Evolutionary conservation across 1,284 basidiomycete species (phyloP).

Genomic region (Fomitopsis schrenkii): DNA sequence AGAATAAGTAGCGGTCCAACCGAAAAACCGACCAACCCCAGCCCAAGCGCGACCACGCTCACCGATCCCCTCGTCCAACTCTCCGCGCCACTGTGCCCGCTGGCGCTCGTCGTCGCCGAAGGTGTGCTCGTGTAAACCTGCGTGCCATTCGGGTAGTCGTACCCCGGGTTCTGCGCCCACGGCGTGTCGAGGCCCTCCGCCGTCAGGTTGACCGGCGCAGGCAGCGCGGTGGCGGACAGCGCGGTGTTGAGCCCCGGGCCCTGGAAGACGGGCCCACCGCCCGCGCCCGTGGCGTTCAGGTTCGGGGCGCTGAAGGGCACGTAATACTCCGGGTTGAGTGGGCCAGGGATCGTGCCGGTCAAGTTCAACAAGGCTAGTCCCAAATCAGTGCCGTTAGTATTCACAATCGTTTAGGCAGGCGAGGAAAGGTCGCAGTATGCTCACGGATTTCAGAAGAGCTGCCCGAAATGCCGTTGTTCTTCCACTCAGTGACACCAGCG

Average conservation of each 20-base stretch:
- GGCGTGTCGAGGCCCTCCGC: constrained; percentile 19
- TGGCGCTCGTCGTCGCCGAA: constrained; percentile 4
- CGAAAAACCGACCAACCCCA: not conserved
- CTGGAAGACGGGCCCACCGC: constrained; percentile 37
- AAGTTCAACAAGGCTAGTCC: constrained; percentile 27
- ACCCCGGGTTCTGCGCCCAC: constrained; percentile 17
- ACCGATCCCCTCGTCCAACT: constrained; percentile 1
- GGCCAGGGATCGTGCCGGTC: constrained; percentile 24
- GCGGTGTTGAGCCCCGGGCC: constrained; percentile 29
- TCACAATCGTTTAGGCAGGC: not conserved
- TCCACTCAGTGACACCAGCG: constrained; percentile 35
- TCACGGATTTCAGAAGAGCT: constrained; percentile 16
- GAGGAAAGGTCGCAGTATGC: not conserved
- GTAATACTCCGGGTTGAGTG: constrained; percentile 30
- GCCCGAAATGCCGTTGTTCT: constrained; percentile 31
- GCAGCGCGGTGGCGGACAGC: constrained; percentile 31
- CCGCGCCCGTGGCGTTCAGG: constrained; percentile 31
- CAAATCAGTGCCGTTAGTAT: not conserved
- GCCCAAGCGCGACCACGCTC: not conserved
- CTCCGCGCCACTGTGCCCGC: not conserved
- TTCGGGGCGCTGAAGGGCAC: constrained; percentile 42
- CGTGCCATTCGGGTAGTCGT: constrained; percentile 18
- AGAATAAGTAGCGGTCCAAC: not conserved
- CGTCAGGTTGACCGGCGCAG: constrained; percentile 40
- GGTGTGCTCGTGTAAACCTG: constrained; percentile 12